Conservation (phyloP, 495 filamentous ascomycete genomes). For the Aspergillus asperescens region DNA sequence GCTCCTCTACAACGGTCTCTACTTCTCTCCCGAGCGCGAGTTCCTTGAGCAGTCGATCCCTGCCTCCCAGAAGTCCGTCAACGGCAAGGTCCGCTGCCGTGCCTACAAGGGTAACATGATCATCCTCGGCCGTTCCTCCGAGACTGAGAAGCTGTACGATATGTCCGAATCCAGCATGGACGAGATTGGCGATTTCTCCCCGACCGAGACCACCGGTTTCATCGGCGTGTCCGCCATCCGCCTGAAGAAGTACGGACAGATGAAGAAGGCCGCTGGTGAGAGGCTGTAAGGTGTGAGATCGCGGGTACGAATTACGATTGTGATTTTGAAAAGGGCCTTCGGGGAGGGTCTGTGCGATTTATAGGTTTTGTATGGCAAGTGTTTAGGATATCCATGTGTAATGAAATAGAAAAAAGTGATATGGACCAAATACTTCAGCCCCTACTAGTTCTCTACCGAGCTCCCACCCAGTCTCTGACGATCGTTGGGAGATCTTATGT, state of each 20-base stretch:
- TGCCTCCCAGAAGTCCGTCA: conserved; percentile 62
- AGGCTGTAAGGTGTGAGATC: conserved; percentile 7
- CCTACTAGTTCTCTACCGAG: not conserved
- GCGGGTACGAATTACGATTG: conserved; percentile 9
- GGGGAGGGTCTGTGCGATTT: conserved; percentile 8
- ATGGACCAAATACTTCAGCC: not conserved
- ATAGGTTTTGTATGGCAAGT: conserved; percentile 1
- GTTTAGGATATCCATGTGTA: conserved; percentile 12
- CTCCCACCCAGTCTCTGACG: too few species aligned
- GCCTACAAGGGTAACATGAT: conserved; percentile 73
- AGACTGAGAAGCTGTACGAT: conserved; percentile 82
- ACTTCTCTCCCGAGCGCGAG: conserved; percentile 75
- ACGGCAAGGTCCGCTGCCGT: conserved; percentile 64
- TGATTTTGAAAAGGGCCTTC: conserved; percentile 7
- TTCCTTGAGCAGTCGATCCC: conserved; percentile 69
- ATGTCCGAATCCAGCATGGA: conserved; percentile 82
- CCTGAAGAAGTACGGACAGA: conserved; percentile 78
- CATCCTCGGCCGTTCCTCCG: conserved; percentile 67
- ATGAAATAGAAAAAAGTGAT: conserved; percentile 12
- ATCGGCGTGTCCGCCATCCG: conserved; percentile 79
- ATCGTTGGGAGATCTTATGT: too few species aligned
- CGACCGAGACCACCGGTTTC: conserved; percentile 70
- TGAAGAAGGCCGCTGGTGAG: conserved; percentile 16
- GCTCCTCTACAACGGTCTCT: conserved; percentile 41
- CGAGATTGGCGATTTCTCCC: conserved; percentile 73